Base-by-base conservation (phyloP, 2,329 filamentous ascomycete species). In the Dothideomycetidae sp. region DNA sequence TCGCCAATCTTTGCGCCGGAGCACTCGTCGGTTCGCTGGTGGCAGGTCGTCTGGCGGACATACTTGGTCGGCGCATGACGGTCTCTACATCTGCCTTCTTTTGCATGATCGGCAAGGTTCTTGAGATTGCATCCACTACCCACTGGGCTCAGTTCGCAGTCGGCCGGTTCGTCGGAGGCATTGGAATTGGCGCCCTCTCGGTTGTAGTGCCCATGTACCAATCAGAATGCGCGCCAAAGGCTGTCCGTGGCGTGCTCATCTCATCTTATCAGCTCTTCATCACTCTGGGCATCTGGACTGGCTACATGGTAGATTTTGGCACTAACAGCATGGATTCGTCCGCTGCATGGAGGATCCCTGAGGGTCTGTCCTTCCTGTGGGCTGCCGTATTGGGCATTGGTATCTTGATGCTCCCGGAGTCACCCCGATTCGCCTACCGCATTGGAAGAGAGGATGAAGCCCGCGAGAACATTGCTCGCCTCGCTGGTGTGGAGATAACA, bases 141-240 rank as follows among this genome's bases (percentile, higher is more conserved):
- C 50, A 49, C 5, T 64, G 61, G 61, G 53, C 53, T n/a, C 61
- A 64, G 37, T 53, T 63, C 37, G 73, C 71, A 54, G 48, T 62
- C n/a, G 61, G 61, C 14, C 55, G 61, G 34, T 53, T 61, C 21
- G 50, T 63, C 16, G 57, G 58, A 31, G 61, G 61, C 47, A 43
- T 64, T 5, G 61, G 61, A 31, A 57, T 64, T 26, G 61, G 61
- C 21, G 53, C 55, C n/a, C 50, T 64, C 12, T 61, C 57, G 5
- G 70, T 78, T 21, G 64, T 72, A 23, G 73, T 78, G 2, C 75
- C 75, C 41, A 73, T 79, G 65, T 78, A 74, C 55, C 74, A 79
- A 55, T 70, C 70, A 29, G 75, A 80, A 51, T 73, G 66, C 36
- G 66, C 71, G 2, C 75, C 75, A 3, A 64, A 66, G 12, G 65